Base-by-base conservation (phyloP, 306 rosid genomes). In the Nissolia schottii region DNA sequence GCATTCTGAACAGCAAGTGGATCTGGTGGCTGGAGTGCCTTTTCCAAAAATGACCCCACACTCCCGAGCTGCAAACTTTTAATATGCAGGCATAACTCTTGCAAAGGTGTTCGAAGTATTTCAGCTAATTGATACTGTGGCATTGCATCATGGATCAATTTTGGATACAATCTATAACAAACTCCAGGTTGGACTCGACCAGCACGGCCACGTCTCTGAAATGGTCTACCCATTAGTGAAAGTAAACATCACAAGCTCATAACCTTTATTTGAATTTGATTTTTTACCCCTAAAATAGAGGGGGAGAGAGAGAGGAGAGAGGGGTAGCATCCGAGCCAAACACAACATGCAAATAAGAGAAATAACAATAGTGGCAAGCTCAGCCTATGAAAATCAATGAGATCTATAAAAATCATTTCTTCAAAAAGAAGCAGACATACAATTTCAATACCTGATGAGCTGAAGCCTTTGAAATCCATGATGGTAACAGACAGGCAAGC, bases 11-110 rank as follows among this genome's bases (percentile, higher is more conserved):
- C 97, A 32, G 98, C 90, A 73, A 91, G 93, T 75, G 96, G 19
- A 80, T 93, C 98, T 48, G 98, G 98, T 50, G 98, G 98, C 68
- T 93, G 98, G 77, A 93, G 93, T 67, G 98, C 97, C 85, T 91
- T 91, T 13, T 85, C 96, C 70, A 93, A 85, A 86, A 93, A 93
- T 18, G 94, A 89, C 35, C 88, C 97, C 75, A 86, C 88, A 57
- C 88, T 81, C 77, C 98, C 98, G 77, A 91, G 94, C 84, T 89
- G 97, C 87, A 93, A 85, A 68, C 94, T 93, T 77, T 93, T 91
- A 71, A 93, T 93, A 49, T 89, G 96, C 77, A 93, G 89, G 89
- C 98, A 93, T 71, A 93, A 80, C 79, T 93, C 98, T 93, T 93
- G 98, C 85, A 93, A 85, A 7, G 97, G 97, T 19, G 98, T 93